phyloP scores from a whole-genome alignment of 1,284 basidiomycete genomes.

The Ustilago loliicola region DNA sequence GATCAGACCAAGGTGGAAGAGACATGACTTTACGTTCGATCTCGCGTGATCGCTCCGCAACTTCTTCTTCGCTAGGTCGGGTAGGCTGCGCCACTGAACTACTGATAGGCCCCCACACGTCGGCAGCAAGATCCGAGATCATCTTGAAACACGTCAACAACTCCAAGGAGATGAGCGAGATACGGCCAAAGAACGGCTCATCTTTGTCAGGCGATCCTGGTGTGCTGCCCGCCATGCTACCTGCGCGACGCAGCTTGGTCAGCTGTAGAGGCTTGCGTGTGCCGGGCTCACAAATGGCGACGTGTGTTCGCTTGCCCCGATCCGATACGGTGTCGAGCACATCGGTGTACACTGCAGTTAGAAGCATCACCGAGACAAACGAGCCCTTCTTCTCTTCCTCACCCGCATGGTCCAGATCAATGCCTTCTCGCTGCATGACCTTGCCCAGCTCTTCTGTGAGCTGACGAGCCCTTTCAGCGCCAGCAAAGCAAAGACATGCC shows the following conservation, averaged over 20 bases:
- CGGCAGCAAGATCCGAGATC: slow-evolving; percentile 52
- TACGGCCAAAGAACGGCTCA: slow-evolving; percentile 46
- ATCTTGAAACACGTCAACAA: slow-evolving; percentile 54
- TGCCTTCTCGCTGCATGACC: slow-evolving; percentile 43
- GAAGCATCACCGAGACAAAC: slow-evolving; percentile 41
- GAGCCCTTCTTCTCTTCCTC: slow-evolving; percentile 46
- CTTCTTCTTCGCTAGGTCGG: slow-evolving; percentile 32
- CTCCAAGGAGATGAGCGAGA: slow-evolving; percentile 43
- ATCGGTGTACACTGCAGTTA: slow-evolving; percentile 47
- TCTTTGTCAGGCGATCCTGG: slow-evolving; percentile 8
- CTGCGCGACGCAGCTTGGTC: slow-evolving; percentile 10
- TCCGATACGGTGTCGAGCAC: slow-evolving; percentile 41
- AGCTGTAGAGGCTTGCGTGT: slow-evolving; percentile 2
- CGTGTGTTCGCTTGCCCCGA: slow-evolving; percentile 38
- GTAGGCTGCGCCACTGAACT: slow-evolving; percentile 10
- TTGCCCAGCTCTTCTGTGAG: slow-evolving; percentile 44
- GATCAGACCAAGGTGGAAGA: slow-evolving; percentile 43
- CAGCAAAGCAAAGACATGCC: slow-evolving; percentile 51
- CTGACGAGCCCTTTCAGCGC: slow-evolving; percentile 38
- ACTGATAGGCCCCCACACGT: slow-evolving; percentile 46
- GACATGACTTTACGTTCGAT: slow-evolving; percentile 49
- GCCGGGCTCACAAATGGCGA: slow-evolving; percentile 14
- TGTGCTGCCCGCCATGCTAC: background rate
- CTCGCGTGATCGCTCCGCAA: slow-evolving; percentile 26
- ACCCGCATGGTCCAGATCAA: slow-evolving; percentile 36